Conservation (phyloP, 768 basidiomycete species). For the Boletus sp. region DNA sequence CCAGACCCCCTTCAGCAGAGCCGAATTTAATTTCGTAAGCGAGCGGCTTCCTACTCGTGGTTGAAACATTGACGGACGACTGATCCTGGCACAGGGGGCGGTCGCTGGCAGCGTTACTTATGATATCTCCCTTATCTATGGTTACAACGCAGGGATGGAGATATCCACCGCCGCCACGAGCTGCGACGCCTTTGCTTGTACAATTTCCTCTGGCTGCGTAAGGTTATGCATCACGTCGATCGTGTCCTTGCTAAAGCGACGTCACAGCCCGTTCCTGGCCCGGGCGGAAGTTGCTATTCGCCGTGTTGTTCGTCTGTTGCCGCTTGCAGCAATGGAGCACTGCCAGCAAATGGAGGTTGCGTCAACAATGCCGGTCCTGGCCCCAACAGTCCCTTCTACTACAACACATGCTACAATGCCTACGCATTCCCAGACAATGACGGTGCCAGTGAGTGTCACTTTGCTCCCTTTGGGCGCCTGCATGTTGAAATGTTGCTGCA, state of each 20-base stretch:
- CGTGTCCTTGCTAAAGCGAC: background rate
- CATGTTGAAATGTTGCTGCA: background rate
- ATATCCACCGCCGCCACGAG: conserved; percentile 10
- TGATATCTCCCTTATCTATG: conserved; percentile 16
- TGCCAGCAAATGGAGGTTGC: conserved; percentile 15
- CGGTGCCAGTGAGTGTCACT: conserved; percentile 2
- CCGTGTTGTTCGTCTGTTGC: conserved; percentile 12
- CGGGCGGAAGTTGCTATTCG: conserved; percentile 14
- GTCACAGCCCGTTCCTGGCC: conserved; percentile 15
- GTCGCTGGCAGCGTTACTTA: conserved; percentile 2
- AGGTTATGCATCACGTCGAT: background rate
- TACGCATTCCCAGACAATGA: conserved; percentile 20
- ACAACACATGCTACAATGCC: conserved; percentile 17
- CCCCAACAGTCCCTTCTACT: conserved; percentile 18
- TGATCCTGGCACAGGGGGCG: background rate
- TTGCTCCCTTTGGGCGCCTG: background rate
- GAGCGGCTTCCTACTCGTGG: background rate
- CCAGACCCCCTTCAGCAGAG: conserved; percentile 11
- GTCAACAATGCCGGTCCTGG: conserved; percentile 15
- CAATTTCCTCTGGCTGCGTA: conserved; percentile 15
- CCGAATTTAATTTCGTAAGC: conserved; percentile 15
- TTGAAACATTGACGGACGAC: background rate
- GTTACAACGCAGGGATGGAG: conserved; percentile 15
- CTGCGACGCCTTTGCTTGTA: conserved; percentile 15
- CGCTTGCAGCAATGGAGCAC: conserved; percentile 16